phyloP scores from a whole-genome alignment of 306 rosid species.

The Cyamopsis tetragonoloba region DNA sequence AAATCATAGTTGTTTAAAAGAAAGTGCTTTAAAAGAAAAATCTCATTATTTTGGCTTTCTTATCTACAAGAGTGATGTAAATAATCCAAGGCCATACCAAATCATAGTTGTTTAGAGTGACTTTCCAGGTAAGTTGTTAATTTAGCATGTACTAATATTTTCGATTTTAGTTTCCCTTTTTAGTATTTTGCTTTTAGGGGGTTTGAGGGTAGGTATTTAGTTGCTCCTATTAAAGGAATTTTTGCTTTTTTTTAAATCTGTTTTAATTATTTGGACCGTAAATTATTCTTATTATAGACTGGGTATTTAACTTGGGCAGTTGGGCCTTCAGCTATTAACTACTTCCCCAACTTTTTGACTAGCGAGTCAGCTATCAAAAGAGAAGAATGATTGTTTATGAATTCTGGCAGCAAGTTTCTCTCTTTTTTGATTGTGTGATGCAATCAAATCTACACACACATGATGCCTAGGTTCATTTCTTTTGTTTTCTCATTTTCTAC shows the following conservation, averaged over 20 bases:
- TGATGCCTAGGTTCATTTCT: background rate
- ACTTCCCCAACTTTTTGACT: background rate
- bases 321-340: background rate
- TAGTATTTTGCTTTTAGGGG: background rate
- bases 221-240: background rate
- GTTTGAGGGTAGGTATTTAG: background rate
- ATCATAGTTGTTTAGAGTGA: background rate
- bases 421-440: background rate
- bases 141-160: background rate
- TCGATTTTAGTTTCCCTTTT: background rate
- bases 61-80: background rate
- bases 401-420: background rate
- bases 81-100: background rate
- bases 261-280: background rate
- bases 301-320: background rate
- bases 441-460: background rate
- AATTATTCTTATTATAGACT: background rate
- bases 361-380: background rate
- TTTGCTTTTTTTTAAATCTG: background rate
- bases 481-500: background rate
- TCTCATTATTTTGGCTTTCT: background rate
- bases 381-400: background rate
- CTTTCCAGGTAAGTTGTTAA: background rate
- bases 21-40: background rate
- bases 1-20: constrained; percentile 7